phyloP scores from a whole-genome alignment of 257 asterid genomes.

The Striga asiatica region DNA sequence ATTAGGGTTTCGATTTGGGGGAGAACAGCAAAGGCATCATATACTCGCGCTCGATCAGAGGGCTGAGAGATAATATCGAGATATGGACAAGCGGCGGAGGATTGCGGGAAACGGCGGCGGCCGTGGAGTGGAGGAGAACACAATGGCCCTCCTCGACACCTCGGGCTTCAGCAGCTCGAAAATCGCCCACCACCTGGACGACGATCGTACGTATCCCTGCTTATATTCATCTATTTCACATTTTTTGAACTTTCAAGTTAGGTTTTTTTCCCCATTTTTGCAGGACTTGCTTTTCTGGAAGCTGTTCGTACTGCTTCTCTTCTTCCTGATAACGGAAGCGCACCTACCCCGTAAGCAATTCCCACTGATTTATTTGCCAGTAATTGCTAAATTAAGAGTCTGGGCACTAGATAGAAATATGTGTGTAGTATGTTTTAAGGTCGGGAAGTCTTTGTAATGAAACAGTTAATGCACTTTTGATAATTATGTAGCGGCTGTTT shows the following conservation, averaged over 20 bases:
- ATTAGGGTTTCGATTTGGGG: constrained; percentile 33
- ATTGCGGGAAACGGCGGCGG: constrained; percentile 20
- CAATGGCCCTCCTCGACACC: constrained; percentile 72
- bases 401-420: background rate
- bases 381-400: too few species aligned
- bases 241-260: too few species aligned
- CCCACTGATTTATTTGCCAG: background rate
- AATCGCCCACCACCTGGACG: constrained; percentile 56
- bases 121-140: constrained; percentile 69
- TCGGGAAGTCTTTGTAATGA: too few species aligned
- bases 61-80: background rate
- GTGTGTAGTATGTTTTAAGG: background rate
- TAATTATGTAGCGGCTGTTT: too few species aligned
- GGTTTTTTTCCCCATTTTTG: background rate
- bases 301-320: constrained; percentile 82
- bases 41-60: background rate
- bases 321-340: constrained; percentile 42
- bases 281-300: constrained; percentile 76
- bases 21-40: background rate
- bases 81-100: constrained; percentile 36
- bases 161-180: constrained; percentile 48
- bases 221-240: background rate
- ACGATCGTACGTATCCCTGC: constrained; percentile 39
- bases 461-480: too few species aligned
- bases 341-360: constrained; percentile 53